phyloP scores from a whole-genome alignment of 352 stramenopile species.

The Phytopythium ostracodes region DNA sequence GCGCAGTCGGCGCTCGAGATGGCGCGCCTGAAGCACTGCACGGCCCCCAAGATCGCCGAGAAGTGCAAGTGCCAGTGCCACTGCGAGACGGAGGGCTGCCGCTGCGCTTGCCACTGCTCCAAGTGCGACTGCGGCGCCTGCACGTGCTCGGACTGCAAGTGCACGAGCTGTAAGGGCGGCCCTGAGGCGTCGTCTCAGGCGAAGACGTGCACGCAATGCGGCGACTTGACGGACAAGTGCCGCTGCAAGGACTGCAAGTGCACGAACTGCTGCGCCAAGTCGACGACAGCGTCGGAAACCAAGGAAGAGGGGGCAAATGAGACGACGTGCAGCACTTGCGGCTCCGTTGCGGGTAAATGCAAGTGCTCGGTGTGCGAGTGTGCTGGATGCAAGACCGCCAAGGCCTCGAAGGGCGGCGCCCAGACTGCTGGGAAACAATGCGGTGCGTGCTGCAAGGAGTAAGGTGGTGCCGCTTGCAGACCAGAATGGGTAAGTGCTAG shows the following conservation, averaged over 20 bases:
- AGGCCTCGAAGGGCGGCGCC: neutral
- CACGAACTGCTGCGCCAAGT: slow-evolving; percentile 21
- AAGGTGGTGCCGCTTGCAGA: neutral
- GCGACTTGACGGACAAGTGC: slow-evolving; percentile 16
- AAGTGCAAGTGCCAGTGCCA: slow-evolving; percentile 31
- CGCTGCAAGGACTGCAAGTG: slow-evolving; percentile 31
- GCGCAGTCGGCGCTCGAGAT: slow-evolving; percentile 81
- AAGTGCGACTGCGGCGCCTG: slow-evolving; percentile 19
- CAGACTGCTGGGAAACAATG: neutral
- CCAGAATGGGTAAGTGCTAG: too few species aligned
- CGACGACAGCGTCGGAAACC: slow-evolving; percentile 1
- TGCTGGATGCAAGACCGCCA: slow-evolving; percentile 9
- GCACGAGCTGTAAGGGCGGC: slow-evolving; percentile 21
- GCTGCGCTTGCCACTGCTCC: slow-evolving; percentile 33
- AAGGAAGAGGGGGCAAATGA: neutral
- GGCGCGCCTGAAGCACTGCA: slow-evolving; percentile 77
- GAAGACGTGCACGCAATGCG: slow-evolving; percentile 22
- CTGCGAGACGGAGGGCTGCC: slow-evolving; percentile 23
- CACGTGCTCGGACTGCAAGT: slow-evolving; percentile 31
- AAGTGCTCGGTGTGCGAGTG: slow-evolving; percentile 24
- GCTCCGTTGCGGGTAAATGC: slow-evolving; percentile 16
- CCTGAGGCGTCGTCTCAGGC: neutral
- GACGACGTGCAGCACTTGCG: slow-evolving; percentile 16
- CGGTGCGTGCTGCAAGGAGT: slow-evolving; percentile 2
- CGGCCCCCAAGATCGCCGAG: slow-evolving; percentile 16